Percentiles rank a stretch among this genome's conserved stretches.
phyloP scores from a whole-genome alignment of 2,329 filamentous ascomycete genomes.

The Sclerotinia borealis region DNA sequence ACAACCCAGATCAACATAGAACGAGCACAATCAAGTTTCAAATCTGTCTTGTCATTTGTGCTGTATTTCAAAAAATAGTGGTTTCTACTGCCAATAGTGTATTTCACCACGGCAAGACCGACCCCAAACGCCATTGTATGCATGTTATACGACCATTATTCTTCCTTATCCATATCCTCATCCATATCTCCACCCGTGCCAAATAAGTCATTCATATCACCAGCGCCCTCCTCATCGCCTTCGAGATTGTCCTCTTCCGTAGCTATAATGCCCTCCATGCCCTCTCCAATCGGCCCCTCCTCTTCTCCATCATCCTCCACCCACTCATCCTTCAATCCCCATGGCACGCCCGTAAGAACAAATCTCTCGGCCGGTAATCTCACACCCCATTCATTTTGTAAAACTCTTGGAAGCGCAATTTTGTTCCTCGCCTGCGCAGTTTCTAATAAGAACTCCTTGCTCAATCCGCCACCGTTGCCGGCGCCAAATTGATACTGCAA shows the following conservation, averaged over 20 bases:
- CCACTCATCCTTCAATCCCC: conserved; percentile 58
- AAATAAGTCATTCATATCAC: conserved; percentile 14
- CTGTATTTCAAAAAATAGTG: neutral
- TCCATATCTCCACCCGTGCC: conserved; percentile 36
- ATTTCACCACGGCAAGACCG: neutral
- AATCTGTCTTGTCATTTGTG: neutral
- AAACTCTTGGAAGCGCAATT: conserved; percentile 56
- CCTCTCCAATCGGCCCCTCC: conserved; percentile 32
- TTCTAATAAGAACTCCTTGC: conserved; percentile 72
- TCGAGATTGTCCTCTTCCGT: conserved; percentile 36
- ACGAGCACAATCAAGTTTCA: neutral
- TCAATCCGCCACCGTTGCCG: conserved; percentile 44
- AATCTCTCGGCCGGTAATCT: conserved; percentile 62
- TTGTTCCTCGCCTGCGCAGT: conserved; percentile 67
- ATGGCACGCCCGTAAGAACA: conserved; percentile 59
- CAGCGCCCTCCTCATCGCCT: conserved; percentile 7
- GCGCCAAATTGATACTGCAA: conserved; percentile 63
- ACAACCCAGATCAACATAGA: neutral
- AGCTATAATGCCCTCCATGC: conserved; percentile 34
- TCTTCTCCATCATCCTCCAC: conserved; percentile 42
- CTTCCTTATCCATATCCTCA: conserved; percentile 35
- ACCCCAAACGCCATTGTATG: conserved; percentile 16
- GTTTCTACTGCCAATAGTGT: neutral
- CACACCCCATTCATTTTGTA: conserved; percentile 61
- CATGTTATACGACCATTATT: conserved; percentile 27